Base-by-base conservation (phyloP, 108 stramenopile genomes). In the Thalassiosira profunda region DNA sequence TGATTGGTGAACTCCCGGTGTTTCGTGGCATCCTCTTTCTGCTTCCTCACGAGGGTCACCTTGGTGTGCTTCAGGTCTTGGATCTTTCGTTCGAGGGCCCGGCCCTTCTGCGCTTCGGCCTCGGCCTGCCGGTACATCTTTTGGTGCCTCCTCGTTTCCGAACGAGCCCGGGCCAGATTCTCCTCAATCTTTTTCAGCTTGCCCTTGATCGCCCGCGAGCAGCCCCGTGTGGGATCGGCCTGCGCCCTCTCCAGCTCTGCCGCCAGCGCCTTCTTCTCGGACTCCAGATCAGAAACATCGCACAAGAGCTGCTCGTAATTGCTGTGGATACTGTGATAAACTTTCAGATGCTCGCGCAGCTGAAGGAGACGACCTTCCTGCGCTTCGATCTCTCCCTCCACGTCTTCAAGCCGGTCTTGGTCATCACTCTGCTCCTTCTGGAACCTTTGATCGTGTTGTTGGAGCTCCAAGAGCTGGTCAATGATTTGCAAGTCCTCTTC, bases 401-500 rank as follows among this genome's bases (percentile, higher is more conserved):
- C 77, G 34, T 84, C 52, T n/a, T 78, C 63, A 24, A 93, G 63
- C 36, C 84, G 54, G n/a, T 83, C 83, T 54, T 91, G 80, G 47
- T 84, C 89, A 51, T 82, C 45, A 30, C 35, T 66, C 38, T 80
- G 71, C 15, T 40, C 43, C 20, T 78, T 82, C 25, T 69, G 67
- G 63, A 78, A 95, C 36, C 89, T 84, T 18, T 89, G 81, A 42
- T 92, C 91, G 0, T 83, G 82, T 40, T 91, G 87, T 58, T 95
- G 94, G 0, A 90, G 75, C 49, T 92, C 91, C 0, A 95, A 77
- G 8, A 95, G 74, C 43, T 91, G 80, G 38, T 95, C 88, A 17
- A 95, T 70, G 23, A 95, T 90, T 25, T 87, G 82, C 69, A 95
- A 87, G 34, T 95, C 94, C 58, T 89, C 90, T 56, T 92, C 94